These are phyloP conservation scores for Chamaecrista fasciculata DNA, from an alignment of 306 rosid genomes.

Conservation along the genomic window DNA sequence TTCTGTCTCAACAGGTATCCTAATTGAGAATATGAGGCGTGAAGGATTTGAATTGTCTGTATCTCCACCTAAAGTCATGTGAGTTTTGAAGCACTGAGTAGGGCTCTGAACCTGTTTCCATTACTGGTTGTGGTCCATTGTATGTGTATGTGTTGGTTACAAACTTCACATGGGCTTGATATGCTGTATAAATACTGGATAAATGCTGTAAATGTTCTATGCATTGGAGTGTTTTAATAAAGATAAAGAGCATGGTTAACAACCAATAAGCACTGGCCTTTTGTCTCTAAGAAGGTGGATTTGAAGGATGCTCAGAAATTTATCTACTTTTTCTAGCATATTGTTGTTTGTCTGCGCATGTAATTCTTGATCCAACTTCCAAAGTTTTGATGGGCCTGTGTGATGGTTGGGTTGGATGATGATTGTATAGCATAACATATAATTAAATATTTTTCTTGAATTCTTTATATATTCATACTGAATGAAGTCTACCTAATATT, in stretches of 20 bases:
- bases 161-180: conserved; percentile 2
- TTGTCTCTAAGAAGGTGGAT: not conserved
- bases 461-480: conserved; percentile 6
- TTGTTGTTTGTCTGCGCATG: not conserved
- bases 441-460: not conserved
- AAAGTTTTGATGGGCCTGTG: not conserved
- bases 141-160: conserved; percentile 14
- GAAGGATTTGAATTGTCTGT: conserved; percentile 96
- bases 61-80: conserved; percentile 98
- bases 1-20: conserved; percentile 62
- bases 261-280: conserved; percentile 10
- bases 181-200: conserved; percentile 14
- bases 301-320: conserved; percentile 6
- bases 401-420: not conserved
- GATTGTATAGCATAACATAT: not conserved
- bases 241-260: conserved; percentile 11
- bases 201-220: conserved; percentile 17
- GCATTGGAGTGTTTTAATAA: conserved; percentile 16
- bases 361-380: not conserved
- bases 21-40: conserved; percentile 98
- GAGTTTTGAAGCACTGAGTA: conserved; percentile 43
- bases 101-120: conserved; percentile 7
- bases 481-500: not conserved
- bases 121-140: conserved; percentile 20
- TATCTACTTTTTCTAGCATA: not conserved